phyloP scores from a whole-genome alignment of 2,329 filamentous ascomycete species.

The Epichloe amarillans region DNA sequence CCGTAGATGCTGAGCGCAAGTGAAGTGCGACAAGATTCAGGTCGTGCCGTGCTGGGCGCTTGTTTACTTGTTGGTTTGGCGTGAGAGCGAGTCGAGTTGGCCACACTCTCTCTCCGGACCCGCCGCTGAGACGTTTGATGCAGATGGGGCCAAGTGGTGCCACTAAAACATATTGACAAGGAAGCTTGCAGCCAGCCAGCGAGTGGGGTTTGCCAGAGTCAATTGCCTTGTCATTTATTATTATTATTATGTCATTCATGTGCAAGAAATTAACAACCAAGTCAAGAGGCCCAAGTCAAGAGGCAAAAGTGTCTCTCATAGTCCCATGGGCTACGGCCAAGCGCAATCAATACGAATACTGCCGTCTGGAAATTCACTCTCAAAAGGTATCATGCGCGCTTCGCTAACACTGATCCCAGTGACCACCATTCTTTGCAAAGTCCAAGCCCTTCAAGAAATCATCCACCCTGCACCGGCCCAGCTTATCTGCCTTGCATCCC shows the following conservation, averaged over 20 bases:
- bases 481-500: conserved; percentile 54
- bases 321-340: too few species aligned
- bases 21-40: too few species aligned
- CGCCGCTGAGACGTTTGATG: background rate
- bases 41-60: background rate
- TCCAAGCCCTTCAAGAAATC: conserved; percentile 61
- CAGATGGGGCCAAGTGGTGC: too few species aligned
- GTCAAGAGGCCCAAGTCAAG: too few species aligned
- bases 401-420: conserved; percentile 52
- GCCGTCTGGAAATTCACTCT: background rate
- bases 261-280: too few species aligned
- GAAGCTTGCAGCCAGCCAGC: too few species aligned
- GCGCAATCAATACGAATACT: too few species aligned
- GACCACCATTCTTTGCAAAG: conserved; percentile 59
- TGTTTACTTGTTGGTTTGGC: too few species aligned
- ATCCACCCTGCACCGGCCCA: conserved; percentile 57
- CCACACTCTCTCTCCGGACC: background rate
- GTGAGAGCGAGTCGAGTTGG: background rate
- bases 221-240: too few species aligned
- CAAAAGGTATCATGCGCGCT: background rate
- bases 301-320: too few species aligned
- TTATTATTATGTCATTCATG: too few species aligned
- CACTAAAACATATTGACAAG: too few species aligned
- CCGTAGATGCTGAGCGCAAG: background rate
- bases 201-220: background rate